These are phyloP conservation scores for Pistacia atlantica DNA, from an alignment of 345 rosid genomes.

Conservation along the genomic window DNA sequence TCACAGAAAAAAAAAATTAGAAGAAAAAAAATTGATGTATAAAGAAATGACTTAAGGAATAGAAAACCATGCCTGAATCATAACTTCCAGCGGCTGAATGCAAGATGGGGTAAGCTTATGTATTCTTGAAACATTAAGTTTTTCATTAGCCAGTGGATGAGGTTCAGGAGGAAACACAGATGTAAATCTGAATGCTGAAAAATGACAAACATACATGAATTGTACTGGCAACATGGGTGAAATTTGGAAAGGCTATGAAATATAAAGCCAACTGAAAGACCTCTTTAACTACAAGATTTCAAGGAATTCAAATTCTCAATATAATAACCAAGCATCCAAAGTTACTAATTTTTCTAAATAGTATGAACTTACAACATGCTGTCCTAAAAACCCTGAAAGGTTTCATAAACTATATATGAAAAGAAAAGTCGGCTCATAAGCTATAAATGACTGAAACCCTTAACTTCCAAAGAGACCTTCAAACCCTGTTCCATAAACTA, in stretches of 20 bases:
- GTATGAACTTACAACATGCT: background rate
- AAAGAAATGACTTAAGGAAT: background rate
- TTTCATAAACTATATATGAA: too few species aligned
- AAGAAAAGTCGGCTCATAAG: too few species aligned
- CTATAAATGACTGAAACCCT: too few species aligned
- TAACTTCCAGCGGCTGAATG: constrained; percentile 77
- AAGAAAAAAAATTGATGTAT: constrained; percentile 7
- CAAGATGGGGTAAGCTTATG: constrained; percentile 54
- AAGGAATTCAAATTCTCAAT: background rate
- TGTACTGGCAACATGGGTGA: constrained; percentile 8
- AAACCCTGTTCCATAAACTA: too few species aligned
- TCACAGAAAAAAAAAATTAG: constrained; percentile 23
- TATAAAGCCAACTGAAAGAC: background rate
- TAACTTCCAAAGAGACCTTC: too few species aligned
- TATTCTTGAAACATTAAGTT: constrained; percentile 43
- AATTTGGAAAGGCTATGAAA: background rate
- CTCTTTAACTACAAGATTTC: background rate
- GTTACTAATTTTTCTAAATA: background rate
- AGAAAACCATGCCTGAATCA: constrained; percentile 73
- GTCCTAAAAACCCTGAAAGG: too few species aligned
- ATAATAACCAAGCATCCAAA: background rate
- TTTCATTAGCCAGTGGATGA: constrained; percentile 70
- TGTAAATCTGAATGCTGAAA: constrained; percentile 83
- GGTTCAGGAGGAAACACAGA: constrained; percentile 94
- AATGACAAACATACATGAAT: constrained; percentile 21